These are phyloP conservation scores for Colletotrichum graminicola DNA, from an alignment of 2,329 filamentous ascomycete genomes.

Conservation along the genomic window DNA sequence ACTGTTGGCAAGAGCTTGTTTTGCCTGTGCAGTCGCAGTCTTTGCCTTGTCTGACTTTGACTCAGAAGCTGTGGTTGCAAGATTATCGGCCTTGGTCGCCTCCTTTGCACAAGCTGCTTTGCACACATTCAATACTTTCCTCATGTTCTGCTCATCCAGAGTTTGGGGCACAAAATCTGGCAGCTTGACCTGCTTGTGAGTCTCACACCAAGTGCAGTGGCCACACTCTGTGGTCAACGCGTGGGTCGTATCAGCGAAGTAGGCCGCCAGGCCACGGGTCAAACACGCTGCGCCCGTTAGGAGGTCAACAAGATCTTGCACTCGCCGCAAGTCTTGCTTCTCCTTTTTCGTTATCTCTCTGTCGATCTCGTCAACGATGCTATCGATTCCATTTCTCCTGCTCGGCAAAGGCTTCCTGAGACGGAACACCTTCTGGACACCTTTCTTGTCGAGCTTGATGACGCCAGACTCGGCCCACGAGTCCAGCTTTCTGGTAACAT, in stretches of 20 bases:
- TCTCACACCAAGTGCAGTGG: constrained; percentile 65
- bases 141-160: constrained; percentile 56
- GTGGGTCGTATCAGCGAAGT: constrained; percentile 68
- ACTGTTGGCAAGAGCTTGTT: constrained; percentile 32
- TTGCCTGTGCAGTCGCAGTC: not conserved
- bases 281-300: constrained; percentile 66
- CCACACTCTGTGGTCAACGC: constrained; percentile 62
- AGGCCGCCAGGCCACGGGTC: constrained; percentile 62
- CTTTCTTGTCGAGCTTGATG: constrained; percentile 64
- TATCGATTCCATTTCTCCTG: constrained; percentile 55
- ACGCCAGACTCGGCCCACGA: constrained; percentile 62
- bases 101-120: constrained; percentile 15
- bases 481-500: constrained; percentile 67
- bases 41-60: constrained; percentile 8
- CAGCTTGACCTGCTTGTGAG: constrained; percentile 53
- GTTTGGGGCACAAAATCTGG: constrained; percentile 53
- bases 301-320: constrained; percentile 63
- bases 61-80: not conserved
- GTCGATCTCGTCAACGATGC: constrained; percentile 62
- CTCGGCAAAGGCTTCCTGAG: constrained; percentile 61
- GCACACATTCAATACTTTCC: constrained; percentile 57
- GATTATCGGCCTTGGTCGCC: not conserved
- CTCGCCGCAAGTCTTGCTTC: constrained; percentile 63
- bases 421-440: constrained; percentile 67
- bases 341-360: constrained; percentile 64